Percentiles rank a stretch among this genome's conserved stretches.
Evolutionary conservation across 2,329 filamentous ascomycete species (phyloP).

Genomic region (Fusarium falciforme): DNA sequence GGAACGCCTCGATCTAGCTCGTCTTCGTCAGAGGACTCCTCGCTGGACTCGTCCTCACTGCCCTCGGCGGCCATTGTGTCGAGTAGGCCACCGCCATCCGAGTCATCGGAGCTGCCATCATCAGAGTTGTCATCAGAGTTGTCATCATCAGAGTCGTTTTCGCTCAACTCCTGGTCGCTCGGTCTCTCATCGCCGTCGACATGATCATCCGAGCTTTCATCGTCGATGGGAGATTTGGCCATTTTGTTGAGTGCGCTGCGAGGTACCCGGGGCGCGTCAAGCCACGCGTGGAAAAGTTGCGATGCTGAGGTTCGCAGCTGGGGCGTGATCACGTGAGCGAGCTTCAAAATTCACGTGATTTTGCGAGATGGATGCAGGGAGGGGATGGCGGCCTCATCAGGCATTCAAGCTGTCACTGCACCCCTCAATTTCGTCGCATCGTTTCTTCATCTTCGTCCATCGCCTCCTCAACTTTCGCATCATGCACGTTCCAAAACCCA

Average conservation of each 20-base stretch:
- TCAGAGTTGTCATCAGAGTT: constrained; percentile 22
- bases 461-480: background rate
- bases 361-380: background rate
- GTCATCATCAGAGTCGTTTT: constrained; percentile 1
- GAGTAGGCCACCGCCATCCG: constrained; percentile 37
- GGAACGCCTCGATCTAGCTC: background rate
- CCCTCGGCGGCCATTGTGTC: constrained; percentile 41
- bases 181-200: constrained; percentile 9
- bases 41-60: constrained; percentile 35
- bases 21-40: constrained; percentile 3
- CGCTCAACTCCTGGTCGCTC: background rate
- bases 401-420: background rate
- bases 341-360: constrained; percentile 2
- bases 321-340: background rate
- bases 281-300: constrained; percentile 11
- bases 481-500: background rate
- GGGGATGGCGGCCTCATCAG: background rate
- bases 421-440: background rate
- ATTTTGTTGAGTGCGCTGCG: constrained; percentile 7
- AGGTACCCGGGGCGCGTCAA: background rate
- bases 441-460: background rate
- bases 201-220: constrained; percentile 1
- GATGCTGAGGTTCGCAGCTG: background rate
- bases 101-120: constrained; percentile 31
- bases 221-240: constrained; percentile 18